A percentile compares a stretch with the other conserved stretches of the same genome.
These are phyloP conservation scores for Yamadazyma insecticola DNA, from an alignment of 805 yeast genomes.

Conservation along the genomic window DNA sequence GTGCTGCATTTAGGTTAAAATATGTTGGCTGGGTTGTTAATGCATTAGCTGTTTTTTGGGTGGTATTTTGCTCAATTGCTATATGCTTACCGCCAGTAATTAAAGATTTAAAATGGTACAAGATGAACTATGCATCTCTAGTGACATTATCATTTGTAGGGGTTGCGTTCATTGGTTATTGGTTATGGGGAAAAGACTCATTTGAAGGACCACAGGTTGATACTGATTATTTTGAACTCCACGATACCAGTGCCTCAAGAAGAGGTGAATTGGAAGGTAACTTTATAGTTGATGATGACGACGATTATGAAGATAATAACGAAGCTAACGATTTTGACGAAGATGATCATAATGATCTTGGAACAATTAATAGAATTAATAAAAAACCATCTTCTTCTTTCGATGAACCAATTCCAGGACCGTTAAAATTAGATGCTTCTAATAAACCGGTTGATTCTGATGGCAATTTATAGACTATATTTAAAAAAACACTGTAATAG, in stretches of 20 bases:
- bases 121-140: constrained; percentile 63
- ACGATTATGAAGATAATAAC: constrained; percentile 8
- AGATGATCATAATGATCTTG: no score
- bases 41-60: constrained; percentile 55
- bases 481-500: no score
- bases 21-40: constrained; percentile 64
- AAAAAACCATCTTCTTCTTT: constrained; percentile 4
- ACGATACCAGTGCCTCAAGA: constrained; percentile 22
- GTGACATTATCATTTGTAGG: constrained; percentile 49
- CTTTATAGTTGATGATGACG: constrained; percentile 15
- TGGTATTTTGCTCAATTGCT: constrained; percentile 51
- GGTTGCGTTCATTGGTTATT: constrained; percentile 49
- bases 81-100: constrained; percentile 71
- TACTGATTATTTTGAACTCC: constrained; percentile 36
- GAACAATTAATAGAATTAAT: constrained; percentile 2
- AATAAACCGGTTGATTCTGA: constrained; percentile 1
- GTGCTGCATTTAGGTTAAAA: constrained; percentile 63
- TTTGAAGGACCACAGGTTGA: constrained; percentile 64
- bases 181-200: constrained; percentile 55
- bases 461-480: constrained; percentile 1
- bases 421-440: neutral
- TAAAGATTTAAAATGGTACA: constrained; percentile 28
- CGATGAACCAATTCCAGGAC: neutral
- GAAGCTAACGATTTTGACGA: constrained; percentile 5
- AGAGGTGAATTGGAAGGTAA: constrained; percentile 7